A percentile compares a stretch with the other conserved stretches of the same genome.
Conservation (phyloP, 2,329 filamentous ascomycete genomes). For the Rhynchosporium secalis region DNA sequence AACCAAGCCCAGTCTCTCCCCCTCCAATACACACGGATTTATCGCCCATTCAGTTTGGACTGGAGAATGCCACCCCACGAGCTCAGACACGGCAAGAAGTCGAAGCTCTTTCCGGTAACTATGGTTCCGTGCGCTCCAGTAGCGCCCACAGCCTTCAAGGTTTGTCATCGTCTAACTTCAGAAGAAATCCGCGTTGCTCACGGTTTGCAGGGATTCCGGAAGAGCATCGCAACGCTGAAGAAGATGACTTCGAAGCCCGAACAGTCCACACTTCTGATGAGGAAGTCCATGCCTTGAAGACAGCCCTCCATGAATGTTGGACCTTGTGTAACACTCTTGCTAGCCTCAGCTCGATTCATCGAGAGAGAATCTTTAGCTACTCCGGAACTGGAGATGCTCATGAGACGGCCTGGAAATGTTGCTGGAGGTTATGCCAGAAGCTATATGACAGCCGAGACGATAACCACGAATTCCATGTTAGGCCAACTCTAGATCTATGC, state of each 20-base stretch:
- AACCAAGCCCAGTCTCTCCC: constrained; percentile 45
- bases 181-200: constrained; percentile 30
- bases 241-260: constrained; percentile 50
- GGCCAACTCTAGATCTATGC: constrained; percentile 79
- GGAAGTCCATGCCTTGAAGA: constrained; percentile 68
- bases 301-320: constrained; percentile 86
- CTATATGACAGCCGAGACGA: constrained; percentile 81
- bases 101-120: constrained; percentile 53
- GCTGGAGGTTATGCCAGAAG: constrained; percentile 89
- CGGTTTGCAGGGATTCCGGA: constrained; percentile 41
- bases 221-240: constrained; percentile 51
- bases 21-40: constrained; percentile 78
- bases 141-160: constrained; percentile 77
- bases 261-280: constrained; percentile 50
- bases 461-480: constrained; percentile 65
- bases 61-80: constrained; percentile 73
- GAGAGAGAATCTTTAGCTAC: constrained; percentile 74
- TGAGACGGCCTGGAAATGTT: constrained; percentile 89
- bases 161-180: constrained; percentile 44
- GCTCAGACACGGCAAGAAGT: constrained; percentile 82
- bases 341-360: constrained; percentile 79
- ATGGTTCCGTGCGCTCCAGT: constrained; percentile 55
- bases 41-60: constrained; percentile 62
- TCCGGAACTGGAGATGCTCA: constrained; percentile 74
- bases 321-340: constrained; percentile 89